Evolutionary conservation across 352 stramenopile species (phyloP), one percentile per base, ranked within the genome.

Genomic region (Phytophthora citrophthora): DNA sequence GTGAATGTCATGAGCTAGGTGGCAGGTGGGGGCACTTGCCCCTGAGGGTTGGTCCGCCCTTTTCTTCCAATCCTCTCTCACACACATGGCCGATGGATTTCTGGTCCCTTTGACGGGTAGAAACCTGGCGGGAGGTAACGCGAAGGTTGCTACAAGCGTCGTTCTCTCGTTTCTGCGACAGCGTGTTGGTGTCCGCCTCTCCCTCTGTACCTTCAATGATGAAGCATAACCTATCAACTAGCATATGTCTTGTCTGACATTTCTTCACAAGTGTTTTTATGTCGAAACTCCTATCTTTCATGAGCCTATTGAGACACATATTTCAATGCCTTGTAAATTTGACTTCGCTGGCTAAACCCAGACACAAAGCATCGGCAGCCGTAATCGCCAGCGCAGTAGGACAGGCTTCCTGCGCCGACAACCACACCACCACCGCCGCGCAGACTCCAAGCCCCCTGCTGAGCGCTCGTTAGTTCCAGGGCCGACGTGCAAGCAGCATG

Each of bases 121-220:
- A 64, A 53, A 71, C 34, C 44, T 23, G 32, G 18, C 20, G 26
- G 5, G 16, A 60, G 29, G 61, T 69, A 13, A 18, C 29, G 7
- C 31, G 46, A 65, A 70, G 40, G 57, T 60, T 59, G 61, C 54
- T n/a, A 12, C 46, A 70, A 66, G 26, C 18, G 38, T 76, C 41
- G 68, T 68, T 54, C 53, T 27, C 68, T 76, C 63, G 68, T 75
- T 69, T 75, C 57, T 74, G 66, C 66, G 66, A 74, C 61, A 57
- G 63, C 50, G 53, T 18, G 48, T 18, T 23, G 53, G 46, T 57
- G 43, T 52, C 58, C 36, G 58, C 38, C 64, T 73, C 64, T 73
- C 53, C 60, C 60, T 64, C 44, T 53, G 29, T 16, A 20, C 6
- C n/a, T 20, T 23, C 20, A 47, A 50, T 51, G 16, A 27, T 55